Evolutionary conservation across 1,284 basidiomycete species (phyloP), one percentile per base, ranked within the genome.

Genomic region (Cutaneotrichosporon dermatis): DNA sequence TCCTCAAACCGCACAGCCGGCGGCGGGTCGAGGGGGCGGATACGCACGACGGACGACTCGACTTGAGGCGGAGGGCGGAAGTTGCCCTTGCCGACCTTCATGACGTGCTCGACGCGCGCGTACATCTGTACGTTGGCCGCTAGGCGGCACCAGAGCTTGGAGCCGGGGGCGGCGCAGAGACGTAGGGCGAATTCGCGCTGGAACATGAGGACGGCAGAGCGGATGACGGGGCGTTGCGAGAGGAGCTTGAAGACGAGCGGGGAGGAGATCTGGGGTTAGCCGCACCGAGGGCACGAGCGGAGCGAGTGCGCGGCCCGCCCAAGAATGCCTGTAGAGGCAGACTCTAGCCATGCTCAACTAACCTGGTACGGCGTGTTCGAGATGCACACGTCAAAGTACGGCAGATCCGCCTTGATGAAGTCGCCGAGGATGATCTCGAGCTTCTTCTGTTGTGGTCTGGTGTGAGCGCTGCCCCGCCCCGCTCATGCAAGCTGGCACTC

Each of bases 311-410:
- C 25, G 25, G 25, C 25, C 2, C 3, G 2, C 25, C 25, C 25
- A 25, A 25, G 25, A 25, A 25, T 3, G 3, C 3, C 3, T 25
- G 25, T 25, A 25, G 25, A 25, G 2, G 25, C 25, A 25, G 25
- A n/a, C n/a, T n/a, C n/a, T n/a, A n/a, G n/a, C n/a, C n/a, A n/a
- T n/a, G 36, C 1, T 5, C 4, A 13, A 69, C 76, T 51, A 13
- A 83, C 82, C 78, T 98, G 95, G 79, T 99, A 99, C 0, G 95
- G 95, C 1, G 95, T 99, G 76, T 99, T 99, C 70, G 90, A 93
- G 75, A 99, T 99, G 82, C 94, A 97, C 60, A 97, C 95, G 79
- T 99, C 95, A 71, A 99, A 98, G 80, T 95, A 98, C 4, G 95
- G 95, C 16, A 99, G 81, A 45, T 93, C 90, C 16, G 90, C 92